Evolutionary conservation across 805 yeast genomes (phyloP).

Genomic region (Ogataea degrootiae): DNA sequence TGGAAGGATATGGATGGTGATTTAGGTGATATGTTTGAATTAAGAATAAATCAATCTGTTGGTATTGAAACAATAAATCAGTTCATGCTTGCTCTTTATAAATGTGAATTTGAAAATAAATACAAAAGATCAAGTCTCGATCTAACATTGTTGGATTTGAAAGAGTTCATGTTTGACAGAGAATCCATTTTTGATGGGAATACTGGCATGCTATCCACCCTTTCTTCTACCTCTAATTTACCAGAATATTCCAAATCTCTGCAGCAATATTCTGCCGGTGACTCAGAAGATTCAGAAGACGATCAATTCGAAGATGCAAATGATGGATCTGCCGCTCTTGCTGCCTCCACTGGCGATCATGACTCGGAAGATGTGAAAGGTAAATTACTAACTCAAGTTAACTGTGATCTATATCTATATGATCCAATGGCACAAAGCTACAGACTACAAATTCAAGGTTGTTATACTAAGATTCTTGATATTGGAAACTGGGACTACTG

Average conservation of each 20-base stretch:
- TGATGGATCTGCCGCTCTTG: conserved; percentile 18
- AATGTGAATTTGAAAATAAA: conserved; percentile 74
- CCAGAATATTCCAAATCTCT: neutral
- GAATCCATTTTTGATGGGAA: conserved; percentile 21
- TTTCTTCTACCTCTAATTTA: conserved; percentile 14
- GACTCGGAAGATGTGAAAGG: conserved; percentile 4
- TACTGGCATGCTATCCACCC: conserved; percentile 14
- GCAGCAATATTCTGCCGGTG: neutral
- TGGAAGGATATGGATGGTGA: conserved; percentile 91
- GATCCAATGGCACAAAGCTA: conserved; percentile 50
- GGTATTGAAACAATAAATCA: conserved; percentile 50
- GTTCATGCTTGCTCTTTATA: conserved; percentile 58
- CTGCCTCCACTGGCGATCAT: neutral
- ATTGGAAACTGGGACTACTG: conserved; percentile 48
- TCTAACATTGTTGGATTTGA: conserved; percentile 43
- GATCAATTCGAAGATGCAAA: conserved; percentile 27
- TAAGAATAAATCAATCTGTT: conserved; percentile 61
- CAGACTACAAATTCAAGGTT: conserved; percentile 33
- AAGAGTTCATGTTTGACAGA: conserved; percentile 49
- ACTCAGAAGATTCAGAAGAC: conserved; percentile 22
- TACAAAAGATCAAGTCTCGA: conserved; percentile 50
- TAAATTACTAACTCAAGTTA: conserved; percentile 16
- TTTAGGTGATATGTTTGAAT: conserved; percentile 77
- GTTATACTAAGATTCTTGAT: conserved; percentile 37
- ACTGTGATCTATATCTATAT: conserved; percentile 45